Percentiles rank a stretch among this genome's conserved stretches.
phyloP scores from a whole-genome alignment of 306 rosid species.

The Malus fusca region DNA sequence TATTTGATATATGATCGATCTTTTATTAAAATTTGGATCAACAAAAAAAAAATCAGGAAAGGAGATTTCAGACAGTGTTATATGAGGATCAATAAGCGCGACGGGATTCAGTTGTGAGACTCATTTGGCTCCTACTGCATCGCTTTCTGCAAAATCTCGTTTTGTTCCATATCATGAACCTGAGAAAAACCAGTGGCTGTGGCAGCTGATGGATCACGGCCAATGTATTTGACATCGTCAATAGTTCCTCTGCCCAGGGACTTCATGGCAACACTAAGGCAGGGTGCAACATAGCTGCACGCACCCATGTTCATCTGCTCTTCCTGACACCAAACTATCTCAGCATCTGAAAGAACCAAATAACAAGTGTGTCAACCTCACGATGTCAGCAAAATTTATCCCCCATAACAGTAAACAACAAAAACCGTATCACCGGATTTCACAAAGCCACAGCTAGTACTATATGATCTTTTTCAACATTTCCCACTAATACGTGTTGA shows the following conservation, averaged over 20 bases:
- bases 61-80: background rate
- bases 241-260: constrained; percentile 57
- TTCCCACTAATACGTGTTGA: background rate
- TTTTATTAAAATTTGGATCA: background rate
- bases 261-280: constrained; percentile 72
- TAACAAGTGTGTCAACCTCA: constrained; percentile 4
- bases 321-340: constrained; percentile 95
- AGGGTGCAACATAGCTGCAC: constrained; percentile 56
- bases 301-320: constrained; percentile 99
- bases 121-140: constrained; percentile 53
- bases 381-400: background rate
- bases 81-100: background rate
- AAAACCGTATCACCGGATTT: background rate
- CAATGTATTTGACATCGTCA: constrained; percentile 67
- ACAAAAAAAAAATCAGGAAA: background rate
- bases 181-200: constrained; percentile 80
- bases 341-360: constrained; percentile 62
- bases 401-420: background rate
- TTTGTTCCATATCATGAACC: constrained; percentile 81
- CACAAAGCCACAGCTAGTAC: background rate
- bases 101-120: constrained; percentile 15
- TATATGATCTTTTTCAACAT: background rate
- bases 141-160: constrained; percentile 73
- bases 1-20: background rate
- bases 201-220: constrained; percentile 92